A percentile compares a stretch with the other conserved stretches of the same genome.
These are phyloP conservation scores for Paraphysoderma sedebokerense DNA, from an alignment of 371 early-diverging fungal genomes.

Conservation along the genomic window DNA sequence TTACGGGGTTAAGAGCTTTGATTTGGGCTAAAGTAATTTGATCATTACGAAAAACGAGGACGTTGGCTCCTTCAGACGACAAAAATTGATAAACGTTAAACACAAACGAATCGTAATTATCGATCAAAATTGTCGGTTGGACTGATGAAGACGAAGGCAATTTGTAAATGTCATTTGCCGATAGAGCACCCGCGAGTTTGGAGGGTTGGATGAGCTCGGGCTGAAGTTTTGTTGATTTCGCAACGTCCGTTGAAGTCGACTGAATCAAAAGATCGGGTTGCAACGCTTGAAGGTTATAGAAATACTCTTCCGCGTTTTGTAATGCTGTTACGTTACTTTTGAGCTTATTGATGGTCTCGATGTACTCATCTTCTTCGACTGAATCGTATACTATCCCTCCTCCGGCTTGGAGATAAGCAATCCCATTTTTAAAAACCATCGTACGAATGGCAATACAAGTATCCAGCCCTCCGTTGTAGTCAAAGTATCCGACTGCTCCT, in stretches of 20 bases:
- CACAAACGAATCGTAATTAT: slow-evolving; percentile 95
- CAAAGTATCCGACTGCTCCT: slow-evolving; percentile 89
- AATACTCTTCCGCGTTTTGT: slow-evolving; percentile 57
- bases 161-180: slow-evolving; percentile 1
- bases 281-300: slow-evolving; percentile 22
- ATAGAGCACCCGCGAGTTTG: neutral
- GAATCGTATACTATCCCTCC: slow-evolving; percentile 94
- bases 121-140: slow-evolving; percentile 62
- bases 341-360: slow-evolving; percentile 90
- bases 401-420: slow-evolving; percentile 86
- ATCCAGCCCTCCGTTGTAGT: slow-evolving; percentile 78
- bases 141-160: neutral
- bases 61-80: slow-evolving; percentile 72
- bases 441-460: slow-evolving; percentile 95
- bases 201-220: neutral
- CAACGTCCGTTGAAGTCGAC: neutral
- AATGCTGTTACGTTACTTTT: slow-evolving; percentile 75
- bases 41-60: slow-evolving; percentile 83
- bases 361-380: slow-evolving; percentile 74
- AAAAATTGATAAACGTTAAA: slow-evolving; percentile 94
- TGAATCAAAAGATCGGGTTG: neutral
- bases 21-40: slow-evolving; percentile 70
- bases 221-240: neutral
- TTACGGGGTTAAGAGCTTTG: slow-evolving; percentile 56
- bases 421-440: slow-evolving; percentile 87